Base-by-base conservation (phyloP, 176 grass and related monocot species). In the Phoenix roebelenii region DNA sequence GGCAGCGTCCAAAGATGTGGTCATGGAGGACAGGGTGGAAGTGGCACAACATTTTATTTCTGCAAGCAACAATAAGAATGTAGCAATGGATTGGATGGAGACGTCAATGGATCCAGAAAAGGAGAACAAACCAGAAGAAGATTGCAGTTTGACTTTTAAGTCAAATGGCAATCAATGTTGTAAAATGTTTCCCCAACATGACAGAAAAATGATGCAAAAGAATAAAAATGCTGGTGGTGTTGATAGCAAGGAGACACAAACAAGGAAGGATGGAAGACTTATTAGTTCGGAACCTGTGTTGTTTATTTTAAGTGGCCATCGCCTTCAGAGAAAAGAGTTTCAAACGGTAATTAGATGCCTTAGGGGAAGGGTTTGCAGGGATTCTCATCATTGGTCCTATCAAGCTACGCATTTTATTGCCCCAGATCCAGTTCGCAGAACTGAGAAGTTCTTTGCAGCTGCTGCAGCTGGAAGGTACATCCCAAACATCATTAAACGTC, bases 401-500 rank as follows among this genome's bases (percentile, higher is more conserved):
- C 74, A 87, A 84, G 86, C 90, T 19, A 90, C 91, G 61, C 91
- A 95, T 83, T 95, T 95, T 61, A 71, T 95, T 17, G 52, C 70
- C 56, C 80, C 74, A 2, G 72, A 76, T 15, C 86, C 83, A 24
- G 68, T 96, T 52, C 82, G 69, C 61, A 83, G 86, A 80, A 96
- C 83, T 22, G 91, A 96, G 49, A 90, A 96, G 72, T 90, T 96
- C 72, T 96, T 96, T 61, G 86, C 91, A 76, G 80, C 91, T 24
- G 80, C 86, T 59, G 83, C 91, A 32, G 72, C 80, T 56, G 91
- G 91, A 79, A 90, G 80, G 91, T 90, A 77, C 54, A 30, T 71
- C 15, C 49, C 2, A 35, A 35, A 15, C 15, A 50, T 26, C 9
- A 70, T 22, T 2, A 35, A 35, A 15, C 15, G 26, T 26, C 9